A percentile compares a stretch with the other conserved stretches of the same genome.
Conservation (phyloP, 1,139 yeast species). For the Taiozyma onychis region DNA sequence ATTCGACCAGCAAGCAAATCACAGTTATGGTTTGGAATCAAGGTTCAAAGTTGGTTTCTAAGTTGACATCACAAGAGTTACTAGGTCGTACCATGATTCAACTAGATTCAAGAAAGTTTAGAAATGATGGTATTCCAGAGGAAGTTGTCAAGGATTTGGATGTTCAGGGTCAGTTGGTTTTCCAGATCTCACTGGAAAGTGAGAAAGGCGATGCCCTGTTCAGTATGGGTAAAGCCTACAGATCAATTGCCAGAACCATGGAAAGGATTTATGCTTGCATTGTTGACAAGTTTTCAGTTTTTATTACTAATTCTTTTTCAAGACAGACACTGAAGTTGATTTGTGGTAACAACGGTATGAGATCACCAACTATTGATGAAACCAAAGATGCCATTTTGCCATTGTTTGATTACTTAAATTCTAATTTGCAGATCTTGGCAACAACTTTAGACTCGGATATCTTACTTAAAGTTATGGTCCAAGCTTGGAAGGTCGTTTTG, state of each 20-base stretch:
- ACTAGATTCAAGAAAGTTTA: conserved; percentile 59
- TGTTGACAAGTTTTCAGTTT: conserved; percentile 53
- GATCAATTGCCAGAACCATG: conserved; percentile 57
- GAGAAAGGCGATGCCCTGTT: conserved; percentile 75
- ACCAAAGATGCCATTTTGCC: conserved; percentile 70
- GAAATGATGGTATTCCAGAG: conserved; percentile 64
- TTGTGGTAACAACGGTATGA: conserved; percentile 46
- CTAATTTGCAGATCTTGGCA: conserved; percentile 63
- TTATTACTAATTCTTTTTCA: conserved; percentile 41
- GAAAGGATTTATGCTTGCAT: conserved; percentile 60
- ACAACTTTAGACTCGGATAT: conserved; percentile 54
- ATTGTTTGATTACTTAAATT: conserved; percentile 66
- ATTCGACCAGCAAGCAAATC: conserved; percentile 33
- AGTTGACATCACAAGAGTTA: conserved; percentile 51
- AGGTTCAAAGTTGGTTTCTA: conserved; percentile 28
- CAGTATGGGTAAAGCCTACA: conserved; percentile 70
- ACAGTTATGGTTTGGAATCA: conserved; percentile 75
- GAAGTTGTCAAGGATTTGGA: conserved; percentile 59
- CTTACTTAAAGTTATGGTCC: conserved; percentile 63
- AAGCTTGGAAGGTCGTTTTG: conserved; percentile 69
- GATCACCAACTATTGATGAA: conserved; percentile 44
- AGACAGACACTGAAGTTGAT: conserved; percentile 42
- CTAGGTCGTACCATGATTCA: conserved; percentile 65
- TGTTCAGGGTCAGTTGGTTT: conserved; percentile 57
- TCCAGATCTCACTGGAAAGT: conserved; percentile 71